phyloP scores from a whole-genome alignment of 257 asterid species.

The Mentha longifolia region DNA sequence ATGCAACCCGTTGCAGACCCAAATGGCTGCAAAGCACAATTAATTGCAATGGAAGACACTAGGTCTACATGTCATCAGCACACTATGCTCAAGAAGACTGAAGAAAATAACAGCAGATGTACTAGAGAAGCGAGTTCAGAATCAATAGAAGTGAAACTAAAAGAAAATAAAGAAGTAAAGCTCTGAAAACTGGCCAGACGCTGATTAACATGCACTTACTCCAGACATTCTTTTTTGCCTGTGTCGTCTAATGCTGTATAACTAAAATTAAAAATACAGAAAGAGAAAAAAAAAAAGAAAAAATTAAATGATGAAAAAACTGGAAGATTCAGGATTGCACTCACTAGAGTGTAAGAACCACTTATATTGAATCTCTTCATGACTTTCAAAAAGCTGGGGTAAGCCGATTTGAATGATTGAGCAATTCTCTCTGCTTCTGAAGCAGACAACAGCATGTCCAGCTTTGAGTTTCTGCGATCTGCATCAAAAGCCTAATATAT shows the following conservation, averaged over 20 bases:
- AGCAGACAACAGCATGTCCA: constrained; percentile 64
- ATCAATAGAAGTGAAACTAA: background rate
- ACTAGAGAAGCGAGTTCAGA: background rate
- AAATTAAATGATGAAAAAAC: constrained; percentile 1
- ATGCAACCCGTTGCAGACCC: background rate
- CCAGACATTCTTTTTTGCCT: constrained; percentile 9
- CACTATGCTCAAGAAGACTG: background rate
- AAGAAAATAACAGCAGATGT: background rate
- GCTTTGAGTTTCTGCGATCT: constrained; percentile 49
- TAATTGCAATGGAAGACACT: constrained; percentile 13
- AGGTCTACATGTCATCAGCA: constrained; percentile 1
- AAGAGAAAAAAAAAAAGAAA: background rate
- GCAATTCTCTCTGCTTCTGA: constrained; percentile 82
- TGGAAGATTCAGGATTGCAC: constrained; percentile 37
- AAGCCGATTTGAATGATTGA: constrained; percentile 67
- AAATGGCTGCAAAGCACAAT: background rate
- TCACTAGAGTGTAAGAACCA: constrained; percentile 92
- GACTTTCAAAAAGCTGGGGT: constrained; percentile 74
- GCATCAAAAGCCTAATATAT: constrained; percentile 36
- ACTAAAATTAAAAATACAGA: background rate
- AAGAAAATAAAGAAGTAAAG: background rate
- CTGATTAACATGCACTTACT: background rate
- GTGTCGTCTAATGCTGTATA: constrained; percentile 4
- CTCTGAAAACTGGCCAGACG: background rate
- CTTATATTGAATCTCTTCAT: constrained; percentile 91